Evolutionary conservation across 352 stramenopile genomes (phyloP), one percentile per base, ranked within the genome.

Genomic region (Pythium diclinum): DNA sequence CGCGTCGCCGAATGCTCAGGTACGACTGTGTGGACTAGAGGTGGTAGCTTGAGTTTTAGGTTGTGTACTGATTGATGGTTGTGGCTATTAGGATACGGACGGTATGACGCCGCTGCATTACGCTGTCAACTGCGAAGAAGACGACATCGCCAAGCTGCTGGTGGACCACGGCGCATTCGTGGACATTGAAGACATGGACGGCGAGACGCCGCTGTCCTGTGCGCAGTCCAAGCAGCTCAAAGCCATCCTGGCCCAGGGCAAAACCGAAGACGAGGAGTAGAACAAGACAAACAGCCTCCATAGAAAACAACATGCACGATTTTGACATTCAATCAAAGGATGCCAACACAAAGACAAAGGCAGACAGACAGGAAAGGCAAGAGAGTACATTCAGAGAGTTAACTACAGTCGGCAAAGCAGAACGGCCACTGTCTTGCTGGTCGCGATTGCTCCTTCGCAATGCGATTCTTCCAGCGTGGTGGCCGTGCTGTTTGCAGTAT

Each of bases 51-150:
- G n/a, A n/a, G n/a, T n/a, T n/a, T n/a, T n/a, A n/a, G n/a, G n/a
- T 6, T 21, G 34, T 48, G 40, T 11, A 23, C 40, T 48, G 16
- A 49, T 10, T n/a, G 42, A 49, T 28, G 42, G 17, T 17, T 28
- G 42, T 28, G n/a, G 30, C 1, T 6, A 47, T n/a, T 44, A 92
- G 80, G 84, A 92, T 49, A 66, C 61, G 14, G 84, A 91, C 10
- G 84, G 84, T n/a, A 92, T 92, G 84, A 92, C 84, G 9, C 77
- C 81, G 34, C 68, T 92, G 42, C 84, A 92, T 54, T 92, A 92
- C 57, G 84, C 84, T 19, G 79, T 86, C 7, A 88, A 72, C 61
- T 91, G 84, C 63, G 84, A 91, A 44, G 70, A 89, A 63, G 75
- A 90, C 19, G 77, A 75, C n/a, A 77, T 92, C 63, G 77, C 75